Base-by-base conservation (phyloP, 2,329 filamentous ascomycete species). In the Didymella keratinophila region DNA sequence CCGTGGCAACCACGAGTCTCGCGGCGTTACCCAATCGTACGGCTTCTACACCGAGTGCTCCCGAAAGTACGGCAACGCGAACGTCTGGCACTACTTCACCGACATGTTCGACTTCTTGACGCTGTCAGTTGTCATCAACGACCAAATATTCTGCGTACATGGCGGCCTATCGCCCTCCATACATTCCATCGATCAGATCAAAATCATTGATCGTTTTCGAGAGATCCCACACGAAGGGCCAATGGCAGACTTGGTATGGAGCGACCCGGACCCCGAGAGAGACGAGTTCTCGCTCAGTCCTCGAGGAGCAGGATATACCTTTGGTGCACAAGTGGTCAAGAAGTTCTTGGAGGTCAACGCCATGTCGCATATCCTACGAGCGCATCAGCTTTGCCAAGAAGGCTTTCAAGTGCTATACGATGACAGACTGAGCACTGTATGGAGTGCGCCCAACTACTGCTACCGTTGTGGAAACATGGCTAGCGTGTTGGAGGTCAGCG, bases 91-190 rank as follows among this genome's bases (percentile, higher is more conserved):
- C 79, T 95, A 98, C 78, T 99, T 99, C 76, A 99, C 95, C 66
- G 95, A 99, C 80, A 98, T 99, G 93, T 99, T 99, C 79, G 95
- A 99, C 80, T 99, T 96, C 78, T 84, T 99, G 64, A 98, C 94
- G 8, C 83, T 99, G 56, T 96, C 92, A 70, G 96, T 98, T 61
- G 94, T 99, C 64, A 99, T 99, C 76, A 96, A 98, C 77, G 91
- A 99, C 78, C 92, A 98, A 78, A 99, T 99, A 67, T 99, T 99
- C 78, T 99, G 95, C 78, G 95, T 99, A 7, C 95, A 99, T 77
- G 95, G 95, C 76, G 95, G 89, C 82, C 78, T 78, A 74, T 78
- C 76, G 46, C 79, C 81, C 23, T 90, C 89, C 28, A 98, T 99
- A 75, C 95, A 99, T 79, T 96, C 92, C 43, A 97, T 99, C 75